These are phyloP conservation scores for Rehmannia glutinosa DNA, from an alignment of 257 asterid species.

Conservation along the genomic window DNA sequence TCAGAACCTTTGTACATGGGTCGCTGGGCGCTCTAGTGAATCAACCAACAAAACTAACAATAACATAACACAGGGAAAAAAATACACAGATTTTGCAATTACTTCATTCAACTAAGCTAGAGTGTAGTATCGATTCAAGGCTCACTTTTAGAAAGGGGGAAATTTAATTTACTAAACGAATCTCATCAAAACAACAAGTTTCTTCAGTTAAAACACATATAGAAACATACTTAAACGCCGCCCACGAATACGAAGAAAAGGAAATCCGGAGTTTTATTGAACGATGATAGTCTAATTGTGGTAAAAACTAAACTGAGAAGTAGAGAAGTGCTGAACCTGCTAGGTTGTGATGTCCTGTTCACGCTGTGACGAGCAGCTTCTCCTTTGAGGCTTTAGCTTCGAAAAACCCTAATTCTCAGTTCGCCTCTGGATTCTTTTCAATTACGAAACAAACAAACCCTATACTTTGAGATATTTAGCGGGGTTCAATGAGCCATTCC, in stretches of 20 bases:
- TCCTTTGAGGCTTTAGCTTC: conserved; percentile 18
- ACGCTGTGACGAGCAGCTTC: conserved; percentile 26
- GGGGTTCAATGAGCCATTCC: no score
- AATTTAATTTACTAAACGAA: background rate
- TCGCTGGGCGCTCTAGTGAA: background rate
- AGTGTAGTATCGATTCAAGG: background rate
- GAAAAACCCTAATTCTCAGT: conserved; percentile 34
- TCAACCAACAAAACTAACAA: background rate
- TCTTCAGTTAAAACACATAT: background rate
- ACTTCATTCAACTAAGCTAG: background rate
- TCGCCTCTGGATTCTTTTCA: background rate
- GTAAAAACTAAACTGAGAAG: background rate
- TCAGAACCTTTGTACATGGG: background rate
- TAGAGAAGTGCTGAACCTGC: conserved; percentile 6
- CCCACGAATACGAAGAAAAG: background rate
- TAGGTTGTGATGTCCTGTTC: conserved; percentile 6
- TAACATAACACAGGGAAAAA: background rate
- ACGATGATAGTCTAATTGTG: background rate
- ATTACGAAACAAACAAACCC: conserved; percentile 13
- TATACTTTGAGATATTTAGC: conserved; percentile 20
- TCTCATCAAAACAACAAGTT: background rate
- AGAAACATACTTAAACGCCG: background rate
- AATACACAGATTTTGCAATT: background rate
- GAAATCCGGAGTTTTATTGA: background rate
- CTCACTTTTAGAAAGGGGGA: background rate